Base-by-base conservation (phyloP, 73 alveolate genomes). In the Uronychia binucleata region DNA sequence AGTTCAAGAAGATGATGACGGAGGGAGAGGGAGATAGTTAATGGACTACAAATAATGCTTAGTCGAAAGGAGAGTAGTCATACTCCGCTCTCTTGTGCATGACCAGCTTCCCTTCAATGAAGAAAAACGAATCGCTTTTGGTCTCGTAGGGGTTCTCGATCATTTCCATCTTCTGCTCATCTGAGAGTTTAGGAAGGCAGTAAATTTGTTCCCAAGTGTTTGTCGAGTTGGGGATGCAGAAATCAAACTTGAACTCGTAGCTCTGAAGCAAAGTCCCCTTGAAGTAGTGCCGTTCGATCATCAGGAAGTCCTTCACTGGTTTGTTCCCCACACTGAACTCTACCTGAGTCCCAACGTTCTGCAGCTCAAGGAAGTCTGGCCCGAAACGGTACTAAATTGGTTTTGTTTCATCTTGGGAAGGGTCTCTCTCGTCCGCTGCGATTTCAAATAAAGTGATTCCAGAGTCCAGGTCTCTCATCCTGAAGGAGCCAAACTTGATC, bases 161-260 rank as follows among this genome's bases (percentile, higher is more conserved):
- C 95, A 96, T 96, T 77, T 96, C 96, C 35, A 81, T 58, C 80
- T 86, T 92, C 59, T 82, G 67, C 59, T 83, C 89, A 33, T 94
- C 97, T 60, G 87, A 86, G 57, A 95, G 81, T 30, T 86, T 92
- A 80, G 98, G 98, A 28, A 95, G 82, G 31, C 88, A 94, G 78
- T 97, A 97, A 75, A 97, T 95, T 90, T 86, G 93, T 90, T 97
- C 99, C 99, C 99, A 97, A n/a, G 98, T 87, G 88, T 97, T 97
- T 34, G 96, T 88, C 30, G 98, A 87, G 84, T 91, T 86, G 31
- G 99, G 99, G 82, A 97, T 97, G 88, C 97, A 95, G 96, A 96
- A 96, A 57, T 93, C 98, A 85, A 96, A 92, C 78, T 93, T 83
- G 81, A 96, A 96, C 83, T 96, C 99, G 74, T 89, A 96, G 81